Conservation (phyloP, 139 green algal species). For the Chlorella sp. region DNA sequence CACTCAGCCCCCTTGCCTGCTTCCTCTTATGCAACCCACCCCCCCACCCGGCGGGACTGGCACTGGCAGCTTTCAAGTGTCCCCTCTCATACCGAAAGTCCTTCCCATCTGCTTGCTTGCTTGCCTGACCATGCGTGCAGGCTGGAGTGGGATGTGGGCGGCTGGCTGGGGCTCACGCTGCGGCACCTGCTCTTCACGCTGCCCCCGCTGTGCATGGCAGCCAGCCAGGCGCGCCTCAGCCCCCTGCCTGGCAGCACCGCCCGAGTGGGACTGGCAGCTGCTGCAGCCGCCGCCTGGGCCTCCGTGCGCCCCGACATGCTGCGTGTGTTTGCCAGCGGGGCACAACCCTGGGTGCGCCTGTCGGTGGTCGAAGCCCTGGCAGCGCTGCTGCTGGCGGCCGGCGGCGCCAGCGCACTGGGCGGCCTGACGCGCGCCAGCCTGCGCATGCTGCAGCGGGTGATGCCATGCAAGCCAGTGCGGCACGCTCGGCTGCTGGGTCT, state of each 20-base stretch:
- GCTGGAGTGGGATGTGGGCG: constrained; percentile 19
- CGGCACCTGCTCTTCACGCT: constrained; percentile 21
- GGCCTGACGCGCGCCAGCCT: not conserved
- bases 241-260: not conserved
- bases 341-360: not conserved
- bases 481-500: not conserved
- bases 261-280: not conserved
- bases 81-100: too few species aligned
- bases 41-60: too few species aligned
- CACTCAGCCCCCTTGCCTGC: too few species aligned
- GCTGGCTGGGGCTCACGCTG: constrained; percentile 31
- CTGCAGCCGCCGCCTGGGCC: not conserved
- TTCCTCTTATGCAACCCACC: too few species aligned
- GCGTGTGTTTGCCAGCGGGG: not conserved
- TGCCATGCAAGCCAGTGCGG: not conserved
- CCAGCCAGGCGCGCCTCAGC: constrained; percentile 19
- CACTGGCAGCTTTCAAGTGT: not conserved
- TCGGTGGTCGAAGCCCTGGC: not conserved
- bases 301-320: not conserved
- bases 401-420: not conserved
- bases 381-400: not conserved
- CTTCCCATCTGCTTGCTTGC: not conserved
- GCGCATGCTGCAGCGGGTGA: not conserved
- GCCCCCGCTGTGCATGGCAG: not conserved
- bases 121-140: not conserved